Conservation (phyloP, 352 stramenopile species). For the Phytophthora pini region DNA sequence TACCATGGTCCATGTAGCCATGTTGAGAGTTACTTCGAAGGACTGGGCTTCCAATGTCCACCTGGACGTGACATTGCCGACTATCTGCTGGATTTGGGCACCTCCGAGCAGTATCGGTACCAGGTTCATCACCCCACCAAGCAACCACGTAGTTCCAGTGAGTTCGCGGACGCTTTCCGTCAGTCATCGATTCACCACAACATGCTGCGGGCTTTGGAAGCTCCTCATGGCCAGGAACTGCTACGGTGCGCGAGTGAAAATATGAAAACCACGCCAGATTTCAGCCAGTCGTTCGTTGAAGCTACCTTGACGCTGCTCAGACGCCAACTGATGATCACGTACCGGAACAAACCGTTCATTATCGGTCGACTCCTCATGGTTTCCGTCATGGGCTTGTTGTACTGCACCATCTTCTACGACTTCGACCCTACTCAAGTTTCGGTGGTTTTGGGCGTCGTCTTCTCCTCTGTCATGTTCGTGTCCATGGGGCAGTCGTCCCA, state of each 20-base stretch:
- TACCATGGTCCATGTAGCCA: constrained; percentile 16
- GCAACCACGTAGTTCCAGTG: constrained; percentile 15
- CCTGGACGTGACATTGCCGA: constrained; percentile 32
- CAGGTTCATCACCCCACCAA: constrained; percentile 5
- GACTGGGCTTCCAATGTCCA: constrained; percentile 50
- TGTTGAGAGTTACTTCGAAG: constrained; percentile 16
- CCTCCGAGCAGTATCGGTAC: constrained; percentile 27
- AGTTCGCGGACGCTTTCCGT: constrained; percentile 42
- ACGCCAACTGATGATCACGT: constrained; percentile 65
- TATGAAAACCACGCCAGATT: constrained; percentile 31
- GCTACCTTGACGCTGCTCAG: constrained; percentile 31
- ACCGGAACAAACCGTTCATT: constrained; percentile 37
- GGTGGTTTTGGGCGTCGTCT: constrained; percentile 67
- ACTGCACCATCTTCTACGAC: constrained; percentile 39
- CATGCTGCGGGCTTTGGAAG: constrained; percentile 12
- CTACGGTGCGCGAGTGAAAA: constrained; percentile 23
- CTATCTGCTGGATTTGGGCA: constrained; percentile 42
- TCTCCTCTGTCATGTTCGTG: constrained; percentile 72
- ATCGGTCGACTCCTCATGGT: constrained; percentile 31
- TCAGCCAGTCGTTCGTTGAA: constrained; percentile 33
- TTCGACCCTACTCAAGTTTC: constrained; percentile 29
- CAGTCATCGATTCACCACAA: constrained; percentile 8
- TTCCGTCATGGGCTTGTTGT: constrained; percentile 34
- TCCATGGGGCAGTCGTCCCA: constrained; percentile 60
- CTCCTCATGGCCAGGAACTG: constrained; percentile 13